Evolutionary conservation across 2,329 filamentous ascomycete species (phyloP).

Genomic region (Penicillium sp.): DNA sequence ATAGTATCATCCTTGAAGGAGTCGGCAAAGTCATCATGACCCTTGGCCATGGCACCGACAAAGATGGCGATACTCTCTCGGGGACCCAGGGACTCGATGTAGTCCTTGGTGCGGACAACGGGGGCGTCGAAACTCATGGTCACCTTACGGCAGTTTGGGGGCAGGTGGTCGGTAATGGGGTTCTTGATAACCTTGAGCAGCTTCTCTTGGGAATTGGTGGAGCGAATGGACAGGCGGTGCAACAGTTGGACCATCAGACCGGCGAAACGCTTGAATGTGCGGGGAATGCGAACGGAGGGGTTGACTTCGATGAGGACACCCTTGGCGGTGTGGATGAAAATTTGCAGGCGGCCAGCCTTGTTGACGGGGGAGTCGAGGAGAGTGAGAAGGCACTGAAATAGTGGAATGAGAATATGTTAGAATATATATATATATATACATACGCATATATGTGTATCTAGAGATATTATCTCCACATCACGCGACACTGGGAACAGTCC

Average conservation of each 20-base stretch:
- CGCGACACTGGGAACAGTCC: conserved; percentile 27
- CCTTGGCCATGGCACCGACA: conserved; percentile 98
- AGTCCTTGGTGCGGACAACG: conserved; percentile 85
- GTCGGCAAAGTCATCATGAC: conserved; percentile 92
- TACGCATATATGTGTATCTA: neutral
- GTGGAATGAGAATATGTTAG: conserved; percentile 9
- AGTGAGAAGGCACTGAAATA: conserved; percentile 83
- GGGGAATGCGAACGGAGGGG: conserved; percentile 94
- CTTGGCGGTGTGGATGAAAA: conserved; percentile 97
- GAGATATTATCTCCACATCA: neutral
- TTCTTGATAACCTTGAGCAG: conserved; percentile 97
- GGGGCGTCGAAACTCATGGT: conserved; percentile 93
- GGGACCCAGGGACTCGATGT: conserved; percentile 74
- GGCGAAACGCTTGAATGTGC: conserved; percentile 98
- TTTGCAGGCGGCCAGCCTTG: conserved; percentile 95
- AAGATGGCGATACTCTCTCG: conserved; percentile 97
- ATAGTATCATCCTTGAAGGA: conserved; percentile 95
- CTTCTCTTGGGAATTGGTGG: conserved; percentile 96
- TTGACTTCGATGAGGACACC: conserved; percentile 97
- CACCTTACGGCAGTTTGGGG: conserved; percentile 95
- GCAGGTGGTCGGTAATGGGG: conserved; percentile 94
- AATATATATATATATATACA: neutral
- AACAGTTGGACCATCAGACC: conserved; percentile 98
- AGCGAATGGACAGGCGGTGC: conserved; percentile 92
- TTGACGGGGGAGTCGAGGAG: conserved; percentile 97